Evolutionary conservation across 2,329 filamentous ascomycete species (phyloP), one percentile per base, ranked within the genome.

Genomic region (Trichoderma sp.): DNA sequence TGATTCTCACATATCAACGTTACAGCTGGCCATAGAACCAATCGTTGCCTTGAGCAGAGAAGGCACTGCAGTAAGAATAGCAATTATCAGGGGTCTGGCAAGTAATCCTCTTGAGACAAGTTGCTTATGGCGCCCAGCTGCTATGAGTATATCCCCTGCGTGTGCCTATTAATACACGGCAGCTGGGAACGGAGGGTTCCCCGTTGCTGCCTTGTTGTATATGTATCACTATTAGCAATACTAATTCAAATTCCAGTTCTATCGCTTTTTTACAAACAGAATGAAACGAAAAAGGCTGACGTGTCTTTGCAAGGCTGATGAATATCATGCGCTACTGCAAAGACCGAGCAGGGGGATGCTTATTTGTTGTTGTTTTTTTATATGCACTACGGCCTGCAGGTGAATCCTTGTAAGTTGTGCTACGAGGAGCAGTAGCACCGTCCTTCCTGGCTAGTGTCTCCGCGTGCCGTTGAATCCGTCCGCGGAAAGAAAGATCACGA

Each of bases 301-400:
- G 63, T 66, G 63, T 66, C 55, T 21, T 58, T 33, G 53, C 63
- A 66, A 66, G 63, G 63, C 63, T 58, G 63, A 66, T 66, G 63
- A 21, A 21, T 21, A 40, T 35, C 11, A n/a, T 33, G 62, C 63
- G 40, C 63, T 66, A 66, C 63, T 58, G 63, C 63, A 66, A 11
- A 55, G 29, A 40, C 40, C 8, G n/a, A 40, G 47, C 49, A 49
- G 24, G 61, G 60, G 61, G 37, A 10, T 31, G 19, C 10, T 61
- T 52, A 16, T 31, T 49, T 61, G 24, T 64, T 31, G 49, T 56
- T 33, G 16, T 11, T 61, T 58, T 24, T 21, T 37, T 56, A 24
- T 3, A 35, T 13, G 35, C n/a, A n/a, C 16, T 8, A 43, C 19
- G 19, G 2, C 19, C 19, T n/a, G 40, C 6, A 24, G 24, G 47